These are phyloP conservation scores for Epipyxis sp. DNA, from an alignment of 108 stramenopile species.

Conservation along the genomic window DNA sequence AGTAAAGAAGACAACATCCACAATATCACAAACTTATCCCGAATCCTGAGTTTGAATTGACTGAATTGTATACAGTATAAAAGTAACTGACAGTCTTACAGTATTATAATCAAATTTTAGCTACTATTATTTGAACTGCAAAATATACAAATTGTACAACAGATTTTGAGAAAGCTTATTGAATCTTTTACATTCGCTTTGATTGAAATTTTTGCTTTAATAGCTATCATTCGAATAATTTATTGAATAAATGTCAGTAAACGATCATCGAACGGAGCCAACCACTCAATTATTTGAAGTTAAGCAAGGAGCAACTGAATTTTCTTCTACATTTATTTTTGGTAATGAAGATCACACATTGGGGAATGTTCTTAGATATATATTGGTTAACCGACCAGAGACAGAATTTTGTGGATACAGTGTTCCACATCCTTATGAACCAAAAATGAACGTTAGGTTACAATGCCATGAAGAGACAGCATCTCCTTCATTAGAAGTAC, in stretches of 20 bases:
- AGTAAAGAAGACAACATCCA: too few species aligned
- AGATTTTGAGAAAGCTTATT: too few species aligned
- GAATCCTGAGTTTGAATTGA: too few species aligned
- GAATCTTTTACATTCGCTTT: too few species aligned
- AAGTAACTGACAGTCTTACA: too few species aligned
- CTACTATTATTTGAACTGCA: too few species aligned
- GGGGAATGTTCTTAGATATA: conserved; percentile 86
- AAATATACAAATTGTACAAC: too few species aligned
- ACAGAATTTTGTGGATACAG: conserved; percentile 89
- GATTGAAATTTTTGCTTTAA: too few species aligned
- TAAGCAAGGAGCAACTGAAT: neutral
- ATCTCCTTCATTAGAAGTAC: conserved; percentile 40
- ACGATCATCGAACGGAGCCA: conserved; percentile 23
- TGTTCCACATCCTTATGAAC: conserved; percentile 91
- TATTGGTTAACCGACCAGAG: conserved; percentile 64
- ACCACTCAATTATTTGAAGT: neutral
- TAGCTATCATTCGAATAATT: neutral
- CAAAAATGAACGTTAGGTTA: conserved; percentile 82
- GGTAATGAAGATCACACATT: conserved; percentile 92
- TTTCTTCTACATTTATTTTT: conserved; percentile 64
- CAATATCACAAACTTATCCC: too few species aligned
- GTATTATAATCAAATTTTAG: too few species aligned
- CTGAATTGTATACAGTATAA: too few species aligned
- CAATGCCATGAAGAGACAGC: conserved; percentile 66
- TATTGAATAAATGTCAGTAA: neutral